Percentiles rank a stretch among this genome's conserved stretches.
Evolutionary conservation across 1,139 yeast genomes (phyloP).

Genomic region (Geotrichum siamense): DNA sequence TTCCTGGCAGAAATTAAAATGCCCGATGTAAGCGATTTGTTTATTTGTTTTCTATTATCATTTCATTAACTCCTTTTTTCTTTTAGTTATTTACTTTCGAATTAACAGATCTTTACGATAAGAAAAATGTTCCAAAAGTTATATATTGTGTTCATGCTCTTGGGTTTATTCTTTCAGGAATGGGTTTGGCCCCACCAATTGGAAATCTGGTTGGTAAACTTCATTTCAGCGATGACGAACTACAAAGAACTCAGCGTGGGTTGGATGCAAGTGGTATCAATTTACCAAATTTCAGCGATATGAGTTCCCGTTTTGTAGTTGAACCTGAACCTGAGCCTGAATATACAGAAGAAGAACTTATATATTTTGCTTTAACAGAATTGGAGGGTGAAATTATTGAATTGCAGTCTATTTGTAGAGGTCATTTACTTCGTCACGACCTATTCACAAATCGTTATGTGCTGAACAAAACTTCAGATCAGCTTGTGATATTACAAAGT

Average conservation of each 20-base stretch:
- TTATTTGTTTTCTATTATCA: neutral
- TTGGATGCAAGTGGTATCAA: constrained; percentile 43
- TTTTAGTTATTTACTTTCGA: constrained; percentile 65
- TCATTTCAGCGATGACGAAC: constrained; percentile 59
- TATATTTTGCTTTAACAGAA: constrained; percentile 31
- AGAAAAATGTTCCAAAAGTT: constrained; percentile 88
- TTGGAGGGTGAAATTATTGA: constrained; percentile 22
- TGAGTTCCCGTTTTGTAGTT: constrained; percentile 33
- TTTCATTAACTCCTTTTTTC: neutral
- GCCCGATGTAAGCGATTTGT: constrained; percentile 44
- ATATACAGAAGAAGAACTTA: constrained; percentile 28
- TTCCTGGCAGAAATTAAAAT: constrained; percentile 63
- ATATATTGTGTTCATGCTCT: constrained; percentile 90
- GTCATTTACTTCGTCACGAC: constrained; percentile 23
- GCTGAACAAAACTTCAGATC: constrained; percentile 18
- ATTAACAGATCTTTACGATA: constrained; percentile 85
- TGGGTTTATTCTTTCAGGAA: constrained; percentile 58
- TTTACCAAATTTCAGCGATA: constrained; percentile 39
- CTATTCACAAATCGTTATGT: constrained; percentile 9
- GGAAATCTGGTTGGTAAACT: constrained; percentile 56
- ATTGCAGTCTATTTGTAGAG: constrained; percentile 49
- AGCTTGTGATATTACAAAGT: constrained; percentile 37
- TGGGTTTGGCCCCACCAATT: constrained; percentile 53
- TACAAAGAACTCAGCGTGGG: constrained; percentile 59
- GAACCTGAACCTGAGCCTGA: constrained; percentile 24